Conservation (phyloP, 192 early-diverging fungal genomes). For the Thoreauomyces humboldtii region DNA sequence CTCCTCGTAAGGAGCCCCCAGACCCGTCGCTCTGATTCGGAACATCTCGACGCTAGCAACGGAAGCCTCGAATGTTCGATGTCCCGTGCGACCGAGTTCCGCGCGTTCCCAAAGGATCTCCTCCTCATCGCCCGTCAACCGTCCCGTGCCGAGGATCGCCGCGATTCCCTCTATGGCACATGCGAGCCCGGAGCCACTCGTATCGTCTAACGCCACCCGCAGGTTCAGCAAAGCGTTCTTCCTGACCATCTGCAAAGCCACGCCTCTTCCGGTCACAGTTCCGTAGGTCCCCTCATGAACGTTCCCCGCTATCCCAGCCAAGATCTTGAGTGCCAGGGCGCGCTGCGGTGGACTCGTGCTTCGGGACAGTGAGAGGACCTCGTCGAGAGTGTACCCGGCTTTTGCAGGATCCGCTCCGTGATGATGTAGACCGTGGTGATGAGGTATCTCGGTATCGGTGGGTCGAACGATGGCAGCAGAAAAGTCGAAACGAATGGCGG, state of each 20-base stretch:
- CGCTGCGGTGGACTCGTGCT: conserved; percentile 81
- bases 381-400: conserved; percentile 83
- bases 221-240: conserved; percentile 51
- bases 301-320: conserved; percentile 44
- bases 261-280: background rate
- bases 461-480: no score
- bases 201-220: conserved; percentile 66
- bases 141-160: conserved; percentile 34
- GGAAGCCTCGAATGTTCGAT: conserved; percentile 14
- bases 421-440: conserved; percentile 78
- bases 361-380: conserved; percentile 76
- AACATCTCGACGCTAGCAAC: conserved; percentile 25
- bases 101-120: conserved; percentile 44
- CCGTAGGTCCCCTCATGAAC: conserved; percentile 27
- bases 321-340: conserved; percentile 60
- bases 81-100: conserved; percentile 38
- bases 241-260: conserved; percentile 34
- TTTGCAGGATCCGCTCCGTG: conserved; percentile 81
- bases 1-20: background rate
- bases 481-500: conserved; percentile 76
- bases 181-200: conserved; percentile 54
- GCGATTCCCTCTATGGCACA: conserved; percentile 48
- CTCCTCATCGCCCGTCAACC: conserved; percentile 11
- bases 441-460: conserved; percentile 51
- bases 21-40: conserved; percentile 28